Percentiles rank a stretch among this genome's conserved stretches.
These are phyloP conservation scores for Clarireedia hainanense DNA, from an alignment of 2,329 filamentous ascomycete genomes.

Conservation along the genomic window DNA sequence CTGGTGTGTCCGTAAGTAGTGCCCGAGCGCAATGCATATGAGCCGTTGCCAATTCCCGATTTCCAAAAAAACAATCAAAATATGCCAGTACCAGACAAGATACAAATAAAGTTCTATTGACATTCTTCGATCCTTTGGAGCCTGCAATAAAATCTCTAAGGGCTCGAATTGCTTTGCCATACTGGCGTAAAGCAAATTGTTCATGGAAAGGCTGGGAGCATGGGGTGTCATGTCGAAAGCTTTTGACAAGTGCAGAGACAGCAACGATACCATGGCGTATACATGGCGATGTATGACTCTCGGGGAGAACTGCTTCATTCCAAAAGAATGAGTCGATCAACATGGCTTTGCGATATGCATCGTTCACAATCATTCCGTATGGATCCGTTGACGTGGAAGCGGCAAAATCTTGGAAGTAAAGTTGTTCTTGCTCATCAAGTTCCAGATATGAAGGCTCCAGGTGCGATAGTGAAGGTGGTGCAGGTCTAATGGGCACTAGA, in stretches of 20 bases:
- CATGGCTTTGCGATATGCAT: neutral
- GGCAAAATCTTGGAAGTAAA: constrained; percentile 22
- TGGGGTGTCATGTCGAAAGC: constrained; percentile 5
- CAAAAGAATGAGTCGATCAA: constrained; percentile 43
- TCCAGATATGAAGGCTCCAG: constrained; percentile 7
- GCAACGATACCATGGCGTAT: constrained; percentile 25
- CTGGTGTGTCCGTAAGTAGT: constrained; percentile 10
- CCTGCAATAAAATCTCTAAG: constrained; percentile 17
- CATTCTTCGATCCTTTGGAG: neutral
- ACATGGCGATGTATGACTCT: constrained; percentile 14
- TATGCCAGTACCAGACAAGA: constrained; percentile 19
- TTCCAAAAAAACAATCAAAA: constrained; percentile 24
- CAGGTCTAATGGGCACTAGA: constrained; percentile 10
- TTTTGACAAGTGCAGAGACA: constrained; percentile 19
- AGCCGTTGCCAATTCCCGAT: constrained; percentile 48
- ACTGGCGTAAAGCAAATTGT: constrained; percentile 22
- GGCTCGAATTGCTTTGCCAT: constrained; percentile 20
- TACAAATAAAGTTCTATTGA: constrained; percentile 14
- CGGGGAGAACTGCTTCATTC: constrained; percentile 16
- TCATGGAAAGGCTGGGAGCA: constrained; percentile 13
- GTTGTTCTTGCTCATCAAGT: constrained; percentile 15
- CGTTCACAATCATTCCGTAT: constrained; percentile 1
- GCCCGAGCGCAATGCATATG: constrained; percentile 39
- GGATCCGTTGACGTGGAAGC: constrained; percentile 15
- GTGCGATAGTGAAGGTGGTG: constrained; percentile 12